These are phyloP conservation scores for Oenanthe sinensis DNA, from an alignment of 129 eudicot species.

Conservation along the genomic window DNA sequence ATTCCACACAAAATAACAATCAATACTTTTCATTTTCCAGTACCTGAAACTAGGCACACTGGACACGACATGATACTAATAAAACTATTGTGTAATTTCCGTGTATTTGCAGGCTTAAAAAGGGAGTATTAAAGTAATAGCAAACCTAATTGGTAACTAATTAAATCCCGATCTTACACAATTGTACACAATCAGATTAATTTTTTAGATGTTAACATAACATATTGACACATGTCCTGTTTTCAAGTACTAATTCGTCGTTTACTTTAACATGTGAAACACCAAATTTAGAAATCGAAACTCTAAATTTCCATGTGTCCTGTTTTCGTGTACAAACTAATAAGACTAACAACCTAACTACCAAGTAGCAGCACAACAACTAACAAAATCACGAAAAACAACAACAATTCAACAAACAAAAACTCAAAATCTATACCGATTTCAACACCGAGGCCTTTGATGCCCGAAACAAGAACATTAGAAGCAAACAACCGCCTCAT, in stretches of 20 bases:
- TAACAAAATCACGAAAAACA: neutral
- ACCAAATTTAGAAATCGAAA: neutral
- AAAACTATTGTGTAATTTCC: no score
- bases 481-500: conserved; percentile 86
- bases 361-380: neutral
- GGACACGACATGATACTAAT: neutral
- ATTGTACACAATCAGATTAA: neutral
- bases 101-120: no score
- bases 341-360: no score
- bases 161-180: neutral
- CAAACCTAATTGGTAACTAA: neutral
- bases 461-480: conserved; percentile 78
- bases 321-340: no score
- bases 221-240: neutral
- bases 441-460: conserved; percentile 97
- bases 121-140: no score
- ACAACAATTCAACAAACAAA: neutral
- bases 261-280: no score
- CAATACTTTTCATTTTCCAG: neutral
- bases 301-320: neutral
- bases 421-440: conserved; percentile 39
- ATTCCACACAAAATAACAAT: neutral
- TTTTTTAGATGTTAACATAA: neutral
- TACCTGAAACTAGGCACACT: neutral
- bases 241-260: neutral